These are phyloP conservation scores for Deinandra increscens DNA, from an alignment of 129 eudicot species.

Conservation along the genomic window DNA sequence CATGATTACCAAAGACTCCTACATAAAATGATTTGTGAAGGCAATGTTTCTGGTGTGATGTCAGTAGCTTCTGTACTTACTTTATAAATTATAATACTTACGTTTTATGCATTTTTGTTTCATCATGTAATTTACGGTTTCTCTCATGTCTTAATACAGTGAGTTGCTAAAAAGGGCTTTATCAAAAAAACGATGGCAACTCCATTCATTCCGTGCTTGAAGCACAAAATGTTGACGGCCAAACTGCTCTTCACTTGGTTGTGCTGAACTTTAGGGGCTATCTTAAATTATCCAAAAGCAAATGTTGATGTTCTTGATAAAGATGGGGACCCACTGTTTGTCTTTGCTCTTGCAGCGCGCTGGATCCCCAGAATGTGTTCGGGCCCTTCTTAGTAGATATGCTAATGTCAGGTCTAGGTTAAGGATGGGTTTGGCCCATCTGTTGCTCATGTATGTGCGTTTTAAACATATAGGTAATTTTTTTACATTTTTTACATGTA, in stretches of 20 bases:
- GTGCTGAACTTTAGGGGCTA: slow-evolving; percentile 76
- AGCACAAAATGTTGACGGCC: slow-evolving; percentile 93
- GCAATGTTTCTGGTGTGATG: slow-evolving; percentile 80
- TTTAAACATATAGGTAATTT: too few relatives aligned
- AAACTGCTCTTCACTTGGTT: slow-evolving; percentile 96
- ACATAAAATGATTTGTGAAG: slow-evolving; percentile 85
- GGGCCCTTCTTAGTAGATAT: slow-evolving; percentile 74
- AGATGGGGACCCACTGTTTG: slow-evolving; percentile 99
- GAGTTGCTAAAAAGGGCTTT: slow-evolving; percentile 74
- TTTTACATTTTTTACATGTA: too few relatives aligned
- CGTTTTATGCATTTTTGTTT: neutral
- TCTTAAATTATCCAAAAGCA: slow-evolving; percentile 73
- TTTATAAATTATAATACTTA: neutral
- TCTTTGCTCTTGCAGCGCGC: slow-evolving; percentile 97
- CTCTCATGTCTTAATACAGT: slow-evolving; percentile 38
- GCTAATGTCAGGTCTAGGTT: slow-evolving; percentile 89
- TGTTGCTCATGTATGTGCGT: slow-evolving; percentile 97
- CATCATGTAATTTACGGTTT: slow-evolving; percentile 10
- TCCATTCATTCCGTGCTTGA: slow-evolving; percentile 63
- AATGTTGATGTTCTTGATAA: slow-evolving; percentile 90
- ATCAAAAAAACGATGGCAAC: slow-evolving; percentile 41
- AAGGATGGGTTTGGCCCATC: slow-evolving; percentile 98
- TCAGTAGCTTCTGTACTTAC: slow-evolving; percentile 31
- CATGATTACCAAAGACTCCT: slow-evolving; percentile 60
- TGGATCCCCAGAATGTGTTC: slow-evolving; percentile 98